Conservation (phyloP, 768 basidiomycete species). For the Hygrocybe punicea region DNA sequence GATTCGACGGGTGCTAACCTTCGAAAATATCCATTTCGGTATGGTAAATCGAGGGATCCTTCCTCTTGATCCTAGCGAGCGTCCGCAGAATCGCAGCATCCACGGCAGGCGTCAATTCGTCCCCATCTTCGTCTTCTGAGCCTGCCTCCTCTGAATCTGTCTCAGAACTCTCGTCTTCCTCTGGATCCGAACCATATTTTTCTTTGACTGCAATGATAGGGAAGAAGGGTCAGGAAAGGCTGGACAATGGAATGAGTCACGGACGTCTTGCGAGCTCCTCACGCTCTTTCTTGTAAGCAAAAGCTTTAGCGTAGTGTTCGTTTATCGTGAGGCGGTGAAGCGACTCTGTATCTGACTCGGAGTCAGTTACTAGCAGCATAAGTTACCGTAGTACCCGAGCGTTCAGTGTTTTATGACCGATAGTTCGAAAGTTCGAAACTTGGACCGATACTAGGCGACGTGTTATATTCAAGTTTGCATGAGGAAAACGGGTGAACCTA, state of each 20-base stretch:
- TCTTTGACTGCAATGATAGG: conserved; percentile 81
- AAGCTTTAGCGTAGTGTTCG: conserved; percentile 77
- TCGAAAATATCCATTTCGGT: conserved; percentile 68
- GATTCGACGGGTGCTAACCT: conserved; percentile 43
- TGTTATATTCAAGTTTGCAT: too few relatives aligned
- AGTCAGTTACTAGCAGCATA: too few relatives aligned
- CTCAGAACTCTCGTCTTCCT: conserved; percentile 48
- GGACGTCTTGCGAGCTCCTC: conserved; percentile 78
- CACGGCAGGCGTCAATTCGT: conserved; percentile 87
- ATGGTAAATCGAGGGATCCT: conserved; percentile 84
- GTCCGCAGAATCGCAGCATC: conserved; percentile 94
- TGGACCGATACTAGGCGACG: too few relatives aligned
- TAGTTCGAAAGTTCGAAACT: too few relatives aligned
- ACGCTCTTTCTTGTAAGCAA: conserved; percentile 75
- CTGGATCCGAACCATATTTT: conserved; percentile 77
- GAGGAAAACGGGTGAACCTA: too few relatives aligned
- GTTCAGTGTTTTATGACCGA: too few relatives aligned
- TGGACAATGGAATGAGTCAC: conserved; percentile 23
- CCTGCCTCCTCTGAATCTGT: conserved; percentile 74
- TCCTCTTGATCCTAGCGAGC: conserved; percentile 75
- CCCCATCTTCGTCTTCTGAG: conserved; percentile 91
- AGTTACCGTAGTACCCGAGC: too few relatives aligned
- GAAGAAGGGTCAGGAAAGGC: conserved; percentile 1
- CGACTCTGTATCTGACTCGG: conserved; percentile 44
- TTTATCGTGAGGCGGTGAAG: conserved; percentile 61